A percentile compares a stretch with the other conserved stretches of the same genome.
phyloP scores from a whole-genome alignment of 768 basidiomycete species.

The Naganishia friedmannii region DNA sequence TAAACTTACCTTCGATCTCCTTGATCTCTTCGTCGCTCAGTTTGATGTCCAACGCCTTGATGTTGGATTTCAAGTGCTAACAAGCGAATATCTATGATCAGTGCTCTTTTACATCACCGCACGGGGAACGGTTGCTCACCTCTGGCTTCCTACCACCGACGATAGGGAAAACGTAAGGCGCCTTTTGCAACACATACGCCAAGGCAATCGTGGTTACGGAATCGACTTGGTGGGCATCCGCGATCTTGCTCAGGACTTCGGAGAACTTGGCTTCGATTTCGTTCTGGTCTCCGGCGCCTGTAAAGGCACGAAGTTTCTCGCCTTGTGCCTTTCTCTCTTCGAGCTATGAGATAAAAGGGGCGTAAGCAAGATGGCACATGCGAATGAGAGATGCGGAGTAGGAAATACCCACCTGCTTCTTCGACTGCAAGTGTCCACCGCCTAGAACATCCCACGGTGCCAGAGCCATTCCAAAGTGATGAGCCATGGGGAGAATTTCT shows the following conservation, averaged over 20 bases:
- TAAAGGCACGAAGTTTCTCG: constrained; percentile 1
- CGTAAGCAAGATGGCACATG: background rate
- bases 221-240: constrained; percentile 29
- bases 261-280: constrained; percentile 30
- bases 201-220: constrained; percentile 38
- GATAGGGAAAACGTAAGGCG: constrained; percentile 44
- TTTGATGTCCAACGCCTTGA: constrained; percentile 35
- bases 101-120: no score
- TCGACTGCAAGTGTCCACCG: constrained; percentile 31
- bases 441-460: constrained; percentile 35
- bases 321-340: constrained; percentile 13
- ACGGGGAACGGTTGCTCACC: background rate
- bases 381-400: background rate
- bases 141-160: constrained; percentile 19
- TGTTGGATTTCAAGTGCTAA: constrained; percentile 39
- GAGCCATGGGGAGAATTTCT: constrained; percentile 54
- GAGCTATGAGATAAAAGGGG: background rate
- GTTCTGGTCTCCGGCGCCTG: constrained; percentile 20
- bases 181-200: constrained; percentile 40
- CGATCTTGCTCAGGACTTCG: constrained; percentile 33
- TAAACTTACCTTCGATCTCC: constrained; percentile 18
- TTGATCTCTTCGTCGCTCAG: constrained; percentile 43
- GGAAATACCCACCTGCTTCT: constrained; percentile 25
- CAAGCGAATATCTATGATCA: background rate
- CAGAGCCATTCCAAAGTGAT: constrained; percentile 44